Percentiles rank a stretch among this genome's conserved stretches.
Evolutionary conservation across 768 basidiomycete species (phyloP).

Genomic region (Rhodotorula babjevae): DNA sequence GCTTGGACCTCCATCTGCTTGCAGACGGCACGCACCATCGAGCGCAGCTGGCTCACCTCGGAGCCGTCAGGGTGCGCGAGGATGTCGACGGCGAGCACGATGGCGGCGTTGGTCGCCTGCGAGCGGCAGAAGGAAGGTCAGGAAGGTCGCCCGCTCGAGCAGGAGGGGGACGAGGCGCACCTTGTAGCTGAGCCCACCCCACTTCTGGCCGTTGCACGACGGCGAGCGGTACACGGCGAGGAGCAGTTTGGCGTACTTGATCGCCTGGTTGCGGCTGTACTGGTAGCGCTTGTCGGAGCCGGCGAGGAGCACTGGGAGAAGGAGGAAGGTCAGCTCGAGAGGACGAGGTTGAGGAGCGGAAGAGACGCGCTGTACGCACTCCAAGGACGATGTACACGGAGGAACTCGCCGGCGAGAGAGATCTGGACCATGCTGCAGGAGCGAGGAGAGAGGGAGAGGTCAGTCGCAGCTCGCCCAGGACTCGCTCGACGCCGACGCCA

Average conservation of each 20-base stretch:
- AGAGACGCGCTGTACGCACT: conserved; percentile 1
- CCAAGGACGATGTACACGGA: conserved; percentile 35
- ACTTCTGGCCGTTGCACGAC: background rate
- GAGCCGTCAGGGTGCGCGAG: conserved; percentile 33
- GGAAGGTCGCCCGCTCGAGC: background rate
- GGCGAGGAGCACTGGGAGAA: conserved; percentile 17
- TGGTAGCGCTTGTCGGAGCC: conserved; percentile 13
- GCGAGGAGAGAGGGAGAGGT: no score
- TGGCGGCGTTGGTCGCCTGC: conserved; percentile 15
- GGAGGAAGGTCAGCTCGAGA: no score
- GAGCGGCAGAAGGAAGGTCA: background rate
- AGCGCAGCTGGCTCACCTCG: conserved; percentile 17
- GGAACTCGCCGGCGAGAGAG: conserved; percentile 24
- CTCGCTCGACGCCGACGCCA: no score
- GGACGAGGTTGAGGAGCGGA: no score
- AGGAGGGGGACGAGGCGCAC: background rate
- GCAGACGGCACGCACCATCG: conserved; percentile 24
- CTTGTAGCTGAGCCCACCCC: background rate
- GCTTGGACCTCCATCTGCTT: conserved; percentile 30
- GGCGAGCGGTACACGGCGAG: conserved; percentile 36
- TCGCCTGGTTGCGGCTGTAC: conserved; percentile 21
- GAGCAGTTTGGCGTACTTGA: conserved; percentile 23
- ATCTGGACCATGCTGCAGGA: conserved; percentile 23
- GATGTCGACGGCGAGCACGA: conserved; percentile 29
- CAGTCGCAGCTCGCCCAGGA: no score